Conservation (phyloP, 805 yeast species). For the Wickerhamomyces tratensis region DNA sequence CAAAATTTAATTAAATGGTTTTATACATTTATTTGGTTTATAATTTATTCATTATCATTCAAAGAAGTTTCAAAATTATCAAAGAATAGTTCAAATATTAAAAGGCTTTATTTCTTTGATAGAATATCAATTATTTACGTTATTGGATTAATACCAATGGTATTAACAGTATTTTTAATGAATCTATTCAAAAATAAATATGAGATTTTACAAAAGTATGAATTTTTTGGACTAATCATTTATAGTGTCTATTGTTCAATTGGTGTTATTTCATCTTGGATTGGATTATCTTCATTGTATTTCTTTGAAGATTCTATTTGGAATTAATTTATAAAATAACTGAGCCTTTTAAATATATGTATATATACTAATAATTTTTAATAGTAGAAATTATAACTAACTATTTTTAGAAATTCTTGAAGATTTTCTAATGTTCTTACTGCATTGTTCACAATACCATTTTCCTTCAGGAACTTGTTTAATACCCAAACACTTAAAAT, state of each 20-base stretch:
- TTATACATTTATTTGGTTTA: constrained; percentile 80
- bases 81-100: constrained; percentile 23
- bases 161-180: constrained; percentile 34
- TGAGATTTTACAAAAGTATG: constrained; percentile 44
- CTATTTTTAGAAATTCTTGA: background rate
- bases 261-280: constrained; percentile 83
- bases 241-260: constrained; percentile 79
- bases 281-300: constrained; percentile 81
- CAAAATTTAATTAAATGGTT: constrained; percentile 71
- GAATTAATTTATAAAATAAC: constrained; percentile 17
- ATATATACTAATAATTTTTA: too few species aligned
- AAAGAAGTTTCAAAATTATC: constrained; percentile 51
- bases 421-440: background rate
- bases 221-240: constrained; percentile 72
- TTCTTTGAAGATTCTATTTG: constrained; percentile 73
- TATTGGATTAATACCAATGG: constrained; percentile 57
- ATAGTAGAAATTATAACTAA: too few species aligned
- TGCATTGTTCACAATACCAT: constrained; percentile 60
- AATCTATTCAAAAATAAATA: constrained; percentile 49
- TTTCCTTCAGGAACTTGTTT: constrained; percentile 50
- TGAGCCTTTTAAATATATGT: too few species aligned
- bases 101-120: constrained; percentile 58
- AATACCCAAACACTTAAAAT: constrained; percentile 67
- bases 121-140: constrained; percentile 59
- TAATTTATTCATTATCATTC: constrained; percentile 63